Base-by-base conservation (phyloP, 345 rosid genomes). In the Linum trigynum region DNA sequence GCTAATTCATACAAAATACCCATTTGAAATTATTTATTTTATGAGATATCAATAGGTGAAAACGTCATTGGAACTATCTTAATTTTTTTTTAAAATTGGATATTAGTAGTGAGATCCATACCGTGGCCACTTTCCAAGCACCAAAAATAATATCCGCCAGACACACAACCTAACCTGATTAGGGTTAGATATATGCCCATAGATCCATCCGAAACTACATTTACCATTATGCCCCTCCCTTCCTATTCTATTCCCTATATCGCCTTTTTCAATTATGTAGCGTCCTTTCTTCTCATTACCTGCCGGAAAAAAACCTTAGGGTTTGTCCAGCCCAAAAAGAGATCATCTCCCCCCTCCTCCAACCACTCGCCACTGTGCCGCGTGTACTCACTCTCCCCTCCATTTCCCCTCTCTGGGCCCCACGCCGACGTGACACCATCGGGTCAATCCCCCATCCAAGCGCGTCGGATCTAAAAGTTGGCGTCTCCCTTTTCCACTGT, bases 271-370 rank as follows among this genome's bases (percentile, higher is more conserved):
- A 5, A 48, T 48, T 48, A 48, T 48, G 14, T 48, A 6, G 14
- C 14, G 14, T 48, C 14, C 39, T 23, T 23, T 14, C 37, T 59
- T 38, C 62, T 59, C 62, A 59, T 59, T 59, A 17, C 62, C 40
- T 36, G 62, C 62, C 62, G 36, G 38, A 14, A n/a, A 42, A 23
- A 17, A 8, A 15, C 23, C 61, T 69, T 83, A 83, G 84, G 81
- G 86, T 80, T 83, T 80, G 56, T 23, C 38, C 53, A 48, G 3
- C 53, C 53, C 9, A 9, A 48, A 48, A 48, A 48, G 53, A 48
- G 14, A 48, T 9, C 53, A 48, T 9, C 14, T 3, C 14, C 4
- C 3, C 15, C 17, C 42, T 55, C 45, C 65, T n/a, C 58, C 12
- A 60, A 17, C 57, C 75, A 78, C 66, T 66, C 78, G 38, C 80